Evolutionary conservation across 2,329 filamentous ascomycete genomes (phyloP), one percentile per base, ranked within the genome.

Genomic region (Aureobasidium pullulans): DNA sequence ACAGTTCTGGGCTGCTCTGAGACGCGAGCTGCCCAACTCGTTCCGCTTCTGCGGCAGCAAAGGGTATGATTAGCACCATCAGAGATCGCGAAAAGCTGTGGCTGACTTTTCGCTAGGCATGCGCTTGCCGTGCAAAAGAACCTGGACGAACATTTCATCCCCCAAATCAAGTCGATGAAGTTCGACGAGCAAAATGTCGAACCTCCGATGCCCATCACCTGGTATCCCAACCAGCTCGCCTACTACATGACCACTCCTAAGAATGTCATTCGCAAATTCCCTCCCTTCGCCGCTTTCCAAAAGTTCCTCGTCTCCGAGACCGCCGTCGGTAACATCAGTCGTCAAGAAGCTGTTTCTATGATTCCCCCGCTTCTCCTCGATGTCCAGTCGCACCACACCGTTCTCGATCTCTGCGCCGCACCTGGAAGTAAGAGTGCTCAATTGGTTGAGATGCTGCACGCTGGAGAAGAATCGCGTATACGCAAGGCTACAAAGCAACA

Each of bases 171-270:
- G 54, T 85, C 86, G 61, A 94, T 96, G 70, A 83, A 89, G 70
- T 84, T 86, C 70, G 90, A 99, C 74, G 93, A 89, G 68, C 81
- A 87, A 67, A 81, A 82, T 13, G 92, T 97, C 65, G 85, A 92
- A 62, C 85, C 94, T 11, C 94, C 94, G 9, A 81, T 84, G 70
- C 83, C 89, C 1, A 87, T 99, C 60, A 79, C 85, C 34, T 97
- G 93, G 90, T 99, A 96, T 72, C 94, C 94, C 43, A 91, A 97
- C 70, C 84, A 90, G 69, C 85, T 99, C 62, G 94, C 94, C 52
- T 99, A 95, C 88, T 91, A 86, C 74, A 97, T 97, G 91, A 96
- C 92, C 47, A 97, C 93, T 6, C 90, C 94, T 63, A 99, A 97
- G 81, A 92, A 96, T 70, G 87, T 97, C 65, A 84, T 99, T 63